Base-by-base conservation (phyloP, 2,329 filamentous ascomycete species). In the Fonsecaea erecta region DNA sequence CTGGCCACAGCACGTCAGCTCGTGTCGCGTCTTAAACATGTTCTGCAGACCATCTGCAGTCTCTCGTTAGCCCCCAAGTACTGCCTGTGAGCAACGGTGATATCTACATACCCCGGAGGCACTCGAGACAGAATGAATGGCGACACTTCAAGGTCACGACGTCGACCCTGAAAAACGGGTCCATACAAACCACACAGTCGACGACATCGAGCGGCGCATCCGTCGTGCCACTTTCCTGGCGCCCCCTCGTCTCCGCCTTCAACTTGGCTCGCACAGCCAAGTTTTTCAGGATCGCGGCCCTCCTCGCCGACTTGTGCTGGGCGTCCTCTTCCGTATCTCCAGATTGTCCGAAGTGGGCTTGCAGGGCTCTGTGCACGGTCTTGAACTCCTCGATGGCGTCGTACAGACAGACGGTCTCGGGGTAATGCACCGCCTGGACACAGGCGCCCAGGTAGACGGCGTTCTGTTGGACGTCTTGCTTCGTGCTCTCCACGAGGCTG, bases 1-100 rank as follows among this genome's bases (percentile, higher is more conserved):
- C n/a, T 60, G 30, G 18, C 62, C 62, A 14, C 62, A 64, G 62
- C 62, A 64, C 6, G 21, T 53, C 6, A 64, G n/a, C 28, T 60
- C 56, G 16, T 11, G 32, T 16, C 51, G 26, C 11, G 34, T 40
- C 1, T 14, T 26, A 40, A 60, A 64, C 28, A 24, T 60, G 32
- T 35, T 51, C 16, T 14, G 16, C 3, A 60, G 26, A 18, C 55
- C 62, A 2, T 64, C 62, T 60, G 35, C 16, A 26, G 8, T n/a
- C n/a, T 30, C 26, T 14, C n/a, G 12, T 35, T 28, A 35, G 24
- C 43, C 30, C 43, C 30, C 8, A 52, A n/a, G n/a, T 28, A 24
- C 9, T 26, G 7, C 26, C 14, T 8, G 35, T 16, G 2, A 8
- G 37, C 21, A 24, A 26, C 12, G 24, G 21, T 18, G 32, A 14